These are phyloP conservation scores for Penicillium turbatum DNA, from an alignment of 495 filamentous ascomycete genomes.

Conservation along the genomic window DNA sequence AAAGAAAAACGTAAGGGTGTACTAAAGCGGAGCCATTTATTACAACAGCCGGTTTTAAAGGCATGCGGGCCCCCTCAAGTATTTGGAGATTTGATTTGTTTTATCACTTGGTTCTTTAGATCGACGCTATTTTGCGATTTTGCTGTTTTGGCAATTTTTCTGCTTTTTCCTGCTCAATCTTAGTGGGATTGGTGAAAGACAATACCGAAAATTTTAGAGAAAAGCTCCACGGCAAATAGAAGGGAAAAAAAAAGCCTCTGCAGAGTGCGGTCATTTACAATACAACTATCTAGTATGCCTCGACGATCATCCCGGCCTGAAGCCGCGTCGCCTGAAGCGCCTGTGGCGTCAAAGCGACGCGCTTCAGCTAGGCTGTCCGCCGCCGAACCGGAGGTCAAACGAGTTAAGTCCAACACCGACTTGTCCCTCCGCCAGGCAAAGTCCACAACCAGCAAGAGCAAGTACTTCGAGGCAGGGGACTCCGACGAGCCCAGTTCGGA, in stretches of 20 bases:
- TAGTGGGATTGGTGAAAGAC: not conserved
- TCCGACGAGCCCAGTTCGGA: slow-evolving; percentile 30
- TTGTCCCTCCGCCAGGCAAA: slow-evolving; percentile 28
- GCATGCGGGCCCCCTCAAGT: slow-evolving; percentile 9
- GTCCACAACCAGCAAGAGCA: slow-evolving; percentile 53
- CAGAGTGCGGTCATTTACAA: not conserved
- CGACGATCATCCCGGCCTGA: slow-evolving; percentile 42
- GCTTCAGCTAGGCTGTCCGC: slow-evolving; percentile 33
- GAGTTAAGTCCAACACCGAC: slow-evolving; percentile 43
- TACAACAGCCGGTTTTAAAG: slow-evolving; percentile 30
- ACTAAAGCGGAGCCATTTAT: slow-evolving; percentile 19
- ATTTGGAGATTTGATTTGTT: not conserved
- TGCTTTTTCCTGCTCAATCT: not conserved
- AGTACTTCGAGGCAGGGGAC: slow-evolving; percentile 49
- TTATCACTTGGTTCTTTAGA: not conserved
- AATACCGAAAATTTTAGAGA: not conserved
- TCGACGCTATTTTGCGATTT: not conserved
- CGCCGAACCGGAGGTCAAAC: slow-evolving; percentile 33
- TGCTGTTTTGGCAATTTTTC: not conserved
- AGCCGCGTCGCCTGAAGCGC: slow-evolving; percentile 33
- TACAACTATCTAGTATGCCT: slow-evolving; percentile 27
- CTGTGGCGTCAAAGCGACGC: slow-evolving; percentile 39
- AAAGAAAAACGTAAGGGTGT: not conserved
- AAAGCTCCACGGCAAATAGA: not conserved
- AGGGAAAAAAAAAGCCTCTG: slow-evolving; percentile 1